phyloP scores from a whole-genome alignment of 2,329 filamentous ascomycete genomes.

The Paracoccidioides lutzii region DNA sequence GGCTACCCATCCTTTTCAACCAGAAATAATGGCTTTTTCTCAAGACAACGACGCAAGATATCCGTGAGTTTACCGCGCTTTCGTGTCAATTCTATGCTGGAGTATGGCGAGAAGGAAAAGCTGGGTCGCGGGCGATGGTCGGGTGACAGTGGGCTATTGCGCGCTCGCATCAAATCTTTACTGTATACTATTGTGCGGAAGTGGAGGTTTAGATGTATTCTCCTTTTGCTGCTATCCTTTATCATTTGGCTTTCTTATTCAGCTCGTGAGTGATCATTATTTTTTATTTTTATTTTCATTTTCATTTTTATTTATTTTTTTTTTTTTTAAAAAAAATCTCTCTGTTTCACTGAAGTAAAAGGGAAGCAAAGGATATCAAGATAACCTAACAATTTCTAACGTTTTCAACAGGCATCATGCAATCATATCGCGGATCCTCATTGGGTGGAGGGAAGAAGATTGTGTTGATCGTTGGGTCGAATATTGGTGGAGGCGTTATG shows the following conservation, averaged over 20 bases:
- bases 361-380: no score
- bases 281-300: not conserved
- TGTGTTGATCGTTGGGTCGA: slow-evolving; percentile 86
- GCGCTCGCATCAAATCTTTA: slow-evolving; percentile 21
- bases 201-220: slow-evolving; percentile 49
- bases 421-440: slow-evolving; percentile 56
- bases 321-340: not conserved
- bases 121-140: slow-evolving; percentile 47
- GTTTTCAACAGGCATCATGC: slow-evolving; percentile 40
- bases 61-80: slow-evolving; percentile 69
- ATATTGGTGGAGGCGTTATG: slow-evolving; percentile 94
- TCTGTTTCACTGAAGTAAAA: no score
- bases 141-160: slow-evolving; percentile 24
- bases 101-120: slow-evolving; percentile 69
- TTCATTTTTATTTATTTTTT: no score
- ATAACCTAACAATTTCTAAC: slow-evolving; percentile 12
- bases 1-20: slow-evolving; percentile 69
- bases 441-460: slow-evolving; percentile 80
- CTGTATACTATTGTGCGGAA: slow-evolving; percentile 47
- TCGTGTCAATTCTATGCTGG: slow-evolving; percentile 34
- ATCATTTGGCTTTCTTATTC: slow-evolving; percentile 55
- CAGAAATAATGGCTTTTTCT: slow-evolving; percentile 76
- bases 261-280: slow-evolving; percentile 55
- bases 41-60: slow-evolving; percentile 66
- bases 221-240: slow-evolving; percentile 48